A percentile compares a stretch with the other conserved stretches of the same genome.
These are phyloP conservation scores for Discostella stelligeroides DNA, from an alignment of 108 stramenopile genomes.

Conservation along the genomic window DNA sequence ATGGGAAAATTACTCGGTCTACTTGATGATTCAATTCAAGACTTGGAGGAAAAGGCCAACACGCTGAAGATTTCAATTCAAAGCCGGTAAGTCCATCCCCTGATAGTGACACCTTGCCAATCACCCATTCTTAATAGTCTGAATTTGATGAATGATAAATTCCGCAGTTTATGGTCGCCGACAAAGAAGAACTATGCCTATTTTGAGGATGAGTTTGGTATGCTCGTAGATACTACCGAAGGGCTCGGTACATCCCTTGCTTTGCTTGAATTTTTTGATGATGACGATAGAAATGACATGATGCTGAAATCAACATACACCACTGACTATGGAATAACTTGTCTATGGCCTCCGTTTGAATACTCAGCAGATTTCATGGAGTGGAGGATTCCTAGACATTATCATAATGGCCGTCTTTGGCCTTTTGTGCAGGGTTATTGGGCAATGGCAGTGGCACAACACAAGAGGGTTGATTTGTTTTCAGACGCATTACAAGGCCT, in stretches of 20 bases:
- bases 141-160: background rate
- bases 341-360: conserved; percentile 48
- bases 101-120: background rate
- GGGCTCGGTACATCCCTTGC: conserved; percentile 39
- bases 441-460: conserved; percentile 46
- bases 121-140: background rate
- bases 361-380: conserved; percentile 6
- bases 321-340: conserved; percentile 33
- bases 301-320: conserved; percentile 23
- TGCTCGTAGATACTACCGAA: conserved; percentile 13
- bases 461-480: conserved; percentile 28
- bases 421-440: conserved; percentile 53
- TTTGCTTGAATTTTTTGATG: conserved; percentile 42
- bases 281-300: conserved; percentile 17
- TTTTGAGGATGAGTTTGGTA: conserved; percentile 37
- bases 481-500: conserved; percentile 12
- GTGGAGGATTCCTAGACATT: conserved; percentile 13
- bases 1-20: conserved; percentile 44
- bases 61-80: conserved; percentile 4
- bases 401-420: conserved; percentile 55
- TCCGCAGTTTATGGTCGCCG: conserved; percentile 31
- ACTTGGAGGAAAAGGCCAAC: conserved; percentile 19
- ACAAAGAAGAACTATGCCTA: conserved; percentile 35
- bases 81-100: background rate
- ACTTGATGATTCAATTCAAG: conserved; percentile 10